Conservation (phyloP, 768 basidiomycete species). For the Pulveroboletus sp. region DNA sequence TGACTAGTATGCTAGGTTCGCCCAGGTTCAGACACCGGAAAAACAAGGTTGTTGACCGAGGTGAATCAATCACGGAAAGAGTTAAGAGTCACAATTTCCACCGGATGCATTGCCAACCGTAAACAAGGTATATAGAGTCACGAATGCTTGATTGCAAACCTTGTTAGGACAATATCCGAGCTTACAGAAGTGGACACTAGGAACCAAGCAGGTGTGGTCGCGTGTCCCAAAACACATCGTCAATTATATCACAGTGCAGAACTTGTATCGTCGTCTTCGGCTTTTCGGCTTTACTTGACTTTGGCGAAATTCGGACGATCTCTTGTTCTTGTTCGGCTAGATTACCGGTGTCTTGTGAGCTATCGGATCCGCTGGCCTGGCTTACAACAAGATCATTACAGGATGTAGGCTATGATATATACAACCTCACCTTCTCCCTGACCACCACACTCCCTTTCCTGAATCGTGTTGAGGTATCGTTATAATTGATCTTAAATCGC, state of each 20-base stretch:
- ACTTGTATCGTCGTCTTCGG: conserved; percentile 47
- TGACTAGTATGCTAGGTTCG: no score
- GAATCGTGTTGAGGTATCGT: conserved; percentile 61
- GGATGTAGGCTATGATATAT: background rate
- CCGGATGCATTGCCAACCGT: no score
- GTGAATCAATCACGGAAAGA: no score
- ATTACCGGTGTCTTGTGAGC: background rate
- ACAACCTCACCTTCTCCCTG: conserved; percentile 48
- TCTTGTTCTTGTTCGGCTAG: background rate
- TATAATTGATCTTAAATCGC: conserved; percentile 86
- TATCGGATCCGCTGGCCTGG: conserved; percentile 9
- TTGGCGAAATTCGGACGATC: conserved; percentile 14
- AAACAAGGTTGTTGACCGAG: no score
- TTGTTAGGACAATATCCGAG: no score
- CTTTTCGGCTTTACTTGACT: conserved; percentile 32
- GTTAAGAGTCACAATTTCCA: no score
- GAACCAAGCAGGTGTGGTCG: conserved; percentile 47
- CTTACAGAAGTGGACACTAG: background rate
- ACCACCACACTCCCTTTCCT: conserved; percentile 84
- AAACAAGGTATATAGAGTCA: no score
- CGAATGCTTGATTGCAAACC: no score
- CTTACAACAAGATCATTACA: background rate
- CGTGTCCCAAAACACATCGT: conserved; percentile 72
- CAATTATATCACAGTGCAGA: conserved; percentile 80
- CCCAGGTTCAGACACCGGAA: no score